These are phyloP conservation scores for Spongispora temasekensis DNA, from an alignment of 1,284 basidiomycete genomes.

Conservation along the genomic window DNA sequence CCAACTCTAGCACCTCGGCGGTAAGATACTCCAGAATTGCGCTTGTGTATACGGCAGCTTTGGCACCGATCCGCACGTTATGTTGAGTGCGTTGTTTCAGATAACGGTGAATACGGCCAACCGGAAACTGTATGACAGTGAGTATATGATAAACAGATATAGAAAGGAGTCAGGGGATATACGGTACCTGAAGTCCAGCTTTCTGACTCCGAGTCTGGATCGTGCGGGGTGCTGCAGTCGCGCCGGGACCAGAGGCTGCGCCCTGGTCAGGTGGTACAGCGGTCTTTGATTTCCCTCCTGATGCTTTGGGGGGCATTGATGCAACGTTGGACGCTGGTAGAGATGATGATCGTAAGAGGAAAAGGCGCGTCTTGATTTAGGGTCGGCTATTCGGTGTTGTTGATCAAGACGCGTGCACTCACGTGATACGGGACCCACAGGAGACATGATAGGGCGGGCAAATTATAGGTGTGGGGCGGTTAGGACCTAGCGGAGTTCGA, in stretches of 20 bases:
- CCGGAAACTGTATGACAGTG: constrained; percentile 69
- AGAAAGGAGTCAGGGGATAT: not conserved
- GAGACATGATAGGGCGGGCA: no score
- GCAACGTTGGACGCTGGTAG: no score
- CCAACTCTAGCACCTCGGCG: constrained; percentile 88
- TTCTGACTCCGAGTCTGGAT: constrained; percentile 77
- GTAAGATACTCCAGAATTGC: constrained; percentile 91
- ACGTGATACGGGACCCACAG: no score
- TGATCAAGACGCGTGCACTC: constrained; percentile 34
- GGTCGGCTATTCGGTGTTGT: constrained; percentile 36
- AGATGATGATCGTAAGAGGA: constrained; percentile 28
- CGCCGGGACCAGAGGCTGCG: constrained; percentile 45
- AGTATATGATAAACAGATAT: not conserved
- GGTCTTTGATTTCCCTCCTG: constrained; percentile 41
- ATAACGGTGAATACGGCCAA: constrained; percentile 94
- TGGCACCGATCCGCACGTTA: constrained; percentile 91
- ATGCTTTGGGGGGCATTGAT: constrained; percentile 39
- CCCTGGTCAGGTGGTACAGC: constrained; percentile 38
- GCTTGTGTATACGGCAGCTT: constrained; percentile 90
- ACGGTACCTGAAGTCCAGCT: constrained; percentile 79
- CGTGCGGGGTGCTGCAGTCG: constrained; percentile 38
- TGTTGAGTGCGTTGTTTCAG: constrained; percentile 92
- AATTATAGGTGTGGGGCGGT: no score
- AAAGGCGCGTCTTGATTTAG: constrained; percentile 34
- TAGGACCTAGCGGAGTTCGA: no score